Evolutionary conservation across 306 rosid species (phyloP).

Genomic region (Echinosophora koreensis): DNA sequence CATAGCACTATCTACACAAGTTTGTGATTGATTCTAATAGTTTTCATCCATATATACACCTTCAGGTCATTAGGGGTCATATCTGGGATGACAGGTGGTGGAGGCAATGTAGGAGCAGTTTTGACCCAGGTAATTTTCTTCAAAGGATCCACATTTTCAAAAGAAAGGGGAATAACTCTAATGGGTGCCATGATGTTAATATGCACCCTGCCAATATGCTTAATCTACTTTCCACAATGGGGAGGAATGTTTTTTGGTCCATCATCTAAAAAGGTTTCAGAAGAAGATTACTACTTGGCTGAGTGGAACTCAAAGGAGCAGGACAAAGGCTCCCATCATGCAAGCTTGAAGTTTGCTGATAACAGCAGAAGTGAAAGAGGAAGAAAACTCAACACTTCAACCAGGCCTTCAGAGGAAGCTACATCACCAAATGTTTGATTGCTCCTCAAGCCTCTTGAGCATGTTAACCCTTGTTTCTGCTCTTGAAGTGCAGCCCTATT

Average conservation of each 20-base stretch:
- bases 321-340: conserved; percentile 65
- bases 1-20: background rate
- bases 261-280: conserved; percentile 54
- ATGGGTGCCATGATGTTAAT: conserved; percentile 85
- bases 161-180: conserved; percentile 82
- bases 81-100: conserved; percentile 96
- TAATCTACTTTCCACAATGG: conserved; percentile 88
- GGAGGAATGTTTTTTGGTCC: conserved; percentile 88
- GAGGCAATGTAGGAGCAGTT: conserved; percentile 93
- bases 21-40: background rate
- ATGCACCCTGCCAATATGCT: conserved; percentile 68
- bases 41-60: background rate
- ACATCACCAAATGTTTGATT: conserved; percentile 47
- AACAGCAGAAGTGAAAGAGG: conserved; percentile 82
- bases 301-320: conserved; percentile 80
- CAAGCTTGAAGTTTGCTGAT: conserved; percentile 77
- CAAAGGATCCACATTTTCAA: conserved; percentile 76
- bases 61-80: conserved; percentile 84
- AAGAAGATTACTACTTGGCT: conserved; percentile 78
- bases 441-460: conserved; percentile 11
- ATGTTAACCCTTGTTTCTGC: background rate
- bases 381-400: conserved; percentile 39
- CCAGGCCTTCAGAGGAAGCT: conserved; percentile 57
- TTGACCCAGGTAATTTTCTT: conserved; percentile 83
- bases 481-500: background rate